Conservation (phyloP, 495 filamentous ascomycete species). For the Hypoxylon trugodes region DNA sequence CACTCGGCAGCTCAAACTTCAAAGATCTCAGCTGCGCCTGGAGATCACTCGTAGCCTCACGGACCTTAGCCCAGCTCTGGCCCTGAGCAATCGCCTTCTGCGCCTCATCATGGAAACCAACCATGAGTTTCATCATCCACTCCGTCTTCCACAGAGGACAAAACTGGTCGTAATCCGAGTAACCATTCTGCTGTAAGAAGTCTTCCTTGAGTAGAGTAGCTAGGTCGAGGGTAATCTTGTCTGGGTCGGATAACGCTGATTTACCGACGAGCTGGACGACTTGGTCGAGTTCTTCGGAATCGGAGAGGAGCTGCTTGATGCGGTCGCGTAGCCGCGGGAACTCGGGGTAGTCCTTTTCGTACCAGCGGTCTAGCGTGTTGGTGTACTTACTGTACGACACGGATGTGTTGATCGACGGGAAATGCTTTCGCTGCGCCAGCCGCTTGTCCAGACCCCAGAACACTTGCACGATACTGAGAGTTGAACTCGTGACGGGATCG, state of each 20-base stretch:
- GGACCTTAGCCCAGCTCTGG: conserved; percentile 88
- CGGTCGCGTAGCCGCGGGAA: conserved; percentile 93
- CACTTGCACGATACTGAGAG: conserved; percentile 97
- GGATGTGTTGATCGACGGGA: conserved; percentile 97
- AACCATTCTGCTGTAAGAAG: conserved; percentile 99
- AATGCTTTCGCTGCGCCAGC: conserved; percentile 98
- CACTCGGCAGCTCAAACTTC: conserved; percentile 92
- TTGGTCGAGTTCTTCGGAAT: conserved; percentile 96
- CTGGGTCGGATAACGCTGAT: conserved; percentile 90
- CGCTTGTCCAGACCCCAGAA: conserved; percentile 99
- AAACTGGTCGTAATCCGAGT: conserved; percentile 98
- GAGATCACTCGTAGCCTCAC: conserved; percentile 87
- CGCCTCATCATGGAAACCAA: conserved; percentile 95
- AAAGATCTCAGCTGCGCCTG: conserved; percentile 83
- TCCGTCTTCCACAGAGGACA: conserved; percentile 99
- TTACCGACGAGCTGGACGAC: conserved; percentile 99
- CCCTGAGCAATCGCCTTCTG: conserved; percentile 94
- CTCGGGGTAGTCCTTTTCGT: conserved; percentile 89
- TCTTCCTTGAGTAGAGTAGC: conserved; percentile 95
- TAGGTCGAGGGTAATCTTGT: conserved; percentile 98
- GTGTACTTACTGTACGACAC: conserved; percentile 98
- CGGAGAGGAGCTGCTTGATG: conserved; percentile 89
- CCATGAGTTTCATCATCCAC: conserved; percentile 99
- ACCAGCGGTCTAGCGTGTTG: conserved; percentile 84
- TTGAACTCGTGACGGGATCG: conserved; percentile 94